A percentile compares a stretch with the other conserved stretches of the same genome.
Conservation (phyloP, 371 early-diverging fungal species). For the Apophysomyces sp. region DNA sequence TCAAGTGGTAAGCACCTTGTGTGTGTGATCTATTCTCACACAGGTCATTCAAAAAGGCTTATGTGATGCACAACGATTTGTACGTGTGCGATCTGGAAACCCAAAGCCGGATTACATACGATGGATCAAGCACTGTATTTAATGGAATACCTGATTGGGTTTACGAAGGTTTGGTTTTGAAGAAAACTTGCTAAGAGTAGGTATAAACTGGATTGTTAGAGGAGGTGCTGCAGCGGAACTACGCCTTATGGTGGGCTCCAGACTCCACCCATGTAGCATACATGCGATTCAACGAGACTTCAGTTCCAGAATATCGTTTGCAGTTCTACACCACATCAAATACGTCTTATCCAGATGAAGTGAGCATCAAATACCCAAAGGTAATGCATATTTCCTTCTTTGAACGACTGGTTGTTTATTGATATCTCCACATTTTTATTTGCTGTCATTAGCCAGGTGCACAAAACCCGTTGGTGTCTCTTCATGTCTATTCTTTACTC, state of each 20-base stretch:
- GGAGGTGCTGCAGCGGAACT: slow-evolving; percentile 73
- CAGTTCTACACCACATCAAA: slow-evolving; percentile 62
- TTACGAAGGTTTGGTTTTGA: slow-evolving; percentile 62
- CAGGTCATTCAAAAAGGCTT: slow-evolving; percentile 49
- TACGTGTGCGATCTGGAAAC: slow-evolving; percentile 69
- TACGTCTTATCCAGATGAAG: slow-evolving; percentile 69
- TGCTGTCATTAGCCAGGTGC: slow-evolving; percentile 59
- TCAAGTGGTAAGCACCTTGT: slow-evolving; percentile 41
- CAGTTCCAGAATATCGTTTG: slow-evolving; percentile 77
- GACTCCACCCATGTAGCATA: slow-evolving; percentile 80
- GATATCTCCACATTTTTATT: background rate
- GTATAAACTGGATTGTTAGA: slow-evolving; percentile 40
- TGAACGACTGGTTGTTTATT: too few relatives aligned
- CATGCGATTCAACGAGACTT: slow-evolving; percentile 83
- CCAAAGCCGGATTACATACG: slow-evolving; percentile 77
- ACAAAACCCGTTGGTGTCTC: slow-evolving; percentile 80
- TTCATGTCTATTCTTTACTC: slow-evolving; percentile 61
- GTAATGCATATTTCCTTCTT: slow-evolving; percentile 20
- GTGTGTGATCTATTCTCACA: background rate
- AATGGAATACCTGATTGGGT: slow-evolving; percentile 98
- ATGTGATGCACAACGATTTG: slow-evolving; percentile 86
- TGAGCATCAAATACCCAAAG: slow-evolving; percentile 87
- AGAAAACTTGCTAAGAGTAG: background rate
- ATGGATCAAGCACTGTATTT: slow-evolving; percentile 82
- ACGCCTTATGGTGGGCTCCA: slow-evolving; percentile 91